A percentile compares a stretch with the other conserved stretches of the same genome.
These are phyloP conservation scores for Pythium brachiatum DNA, from an alignment of 352 stramenopile genomes.

Conservation along the genomic window DNA sequence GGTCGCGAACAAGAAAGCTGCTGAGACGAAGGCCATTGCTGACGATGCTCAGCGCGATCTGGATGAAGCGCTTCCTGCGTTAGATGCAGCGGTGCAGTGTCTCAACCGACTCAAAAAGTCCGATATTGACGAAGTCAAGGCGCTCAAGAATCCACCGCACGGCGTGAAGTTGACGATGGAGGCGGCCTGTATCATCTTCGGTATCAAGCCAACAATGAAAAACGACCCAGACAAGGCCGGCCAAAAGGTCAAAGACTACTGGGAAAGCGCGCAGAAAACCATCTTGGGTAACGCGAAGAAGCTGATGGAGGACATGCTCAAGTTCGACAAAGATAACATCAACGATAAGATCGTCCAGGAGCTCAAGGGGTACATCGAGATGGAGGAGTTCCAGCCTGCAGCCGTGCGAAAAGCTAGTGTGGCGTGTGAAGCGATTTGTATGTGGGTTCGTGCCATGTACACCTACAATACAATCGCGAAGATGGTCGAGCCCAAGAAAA, in stretches of 20 bases:
- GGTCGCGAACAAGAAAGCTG: conserved; percentile 89
- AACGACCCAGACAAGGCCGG: conserved; percentile 87
- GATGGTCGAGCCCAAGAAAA: conserved; percentile 92
- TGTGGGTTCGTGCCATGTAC: conserved; percentile 94
- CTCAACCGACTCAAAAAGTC: conserved; percentile 91
- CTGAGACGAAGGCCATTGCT: conserved; percentile 91
- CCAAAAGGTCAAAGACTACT: conserved; percentile 91
- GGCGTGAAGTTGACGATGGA: conserved; percentile 90
- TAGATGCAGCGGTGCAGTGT: conserved; percentile 91
- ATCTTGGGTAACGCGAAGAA: conserved; percentile 87
- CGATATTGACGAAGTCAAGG: conserved; percentile 93
- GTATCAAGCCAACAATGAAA: conserved; percentile 90
- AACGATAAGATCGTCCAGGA: conserved; percentile 84
- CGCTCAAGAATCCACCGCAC: conserved; percentile 85
- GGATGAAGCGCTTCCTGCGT: conserved; percentile 89
- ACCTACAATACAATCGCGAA: conserved; percentile 91
- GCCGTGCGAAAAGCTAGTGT: conserved; percentile 89
- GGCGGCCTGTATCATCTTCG: conserved; percentile 93
- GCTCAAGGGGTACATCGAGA: conserved; percentile 88
- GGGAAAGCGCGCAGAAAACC: conserved; percentile 86
- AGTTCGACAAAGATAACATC: conserved; percentile 91
- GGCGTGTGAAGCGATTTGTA: conserved; percentile 92
- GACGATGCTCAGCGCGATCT: conserved; percentile 92
- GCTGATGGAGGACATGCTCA: conserved; percentile 89
- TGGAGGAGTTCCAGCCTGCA: conserved; percentile 89